Conservation (phyloP, 2,329 filamentous ascomycete genomes). For the Claviceps maximensis region DNA sequence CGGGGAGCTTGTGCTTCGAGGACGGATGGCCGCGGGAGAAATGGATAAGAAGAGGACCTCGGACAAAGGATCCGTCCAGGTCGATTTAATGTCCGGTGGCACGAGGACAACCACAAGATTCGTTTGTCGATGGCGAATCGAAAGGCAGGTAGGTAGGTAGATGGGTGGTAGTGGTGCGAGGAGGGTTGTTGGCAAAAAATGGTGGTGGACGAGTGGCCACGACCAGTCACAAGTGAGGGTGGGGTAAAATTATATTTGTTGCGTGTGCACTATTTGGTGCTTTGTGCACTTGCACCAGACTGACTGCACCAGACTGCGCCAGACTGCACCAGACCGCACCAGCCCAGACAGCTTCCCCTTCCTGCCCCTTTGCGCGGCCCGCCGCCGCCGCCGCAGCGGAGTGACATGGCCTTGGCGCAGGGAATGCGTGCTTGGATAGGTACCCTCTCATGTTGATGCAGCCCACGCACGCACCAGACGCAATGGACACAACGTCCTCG, state of each 20-base stretch:
- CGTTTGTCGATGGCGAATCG: not conserved
- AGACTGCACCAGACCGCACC: too few relatives aligned
- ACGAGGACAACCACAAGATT: not conserved
- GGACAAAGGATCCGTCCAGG: not conserved
- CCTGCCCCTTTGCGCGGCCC: too few relatives aligned
- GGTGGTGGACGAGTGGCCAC: not conserved
- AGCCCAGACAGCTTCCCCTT: too few relatives aligned
- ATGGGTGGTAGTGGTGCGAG: constrained; percentile 2
- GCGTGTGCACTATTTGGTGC: not conserved
- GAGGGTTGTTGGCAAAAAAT: constrained; percentile 2
- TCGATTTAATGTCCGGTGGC: not conserved
- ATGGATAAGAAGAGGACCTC: too few relatives aligned
- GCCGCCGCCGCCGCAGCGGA: too few relatives aligned
- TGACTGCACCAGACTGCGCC: too few relatives aligned
- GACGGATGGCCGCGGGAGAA: not conserved
- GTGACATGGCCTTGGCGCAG: not conserved
- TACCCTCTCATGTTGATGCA: not conserved
- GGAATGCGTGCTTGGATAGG: not conserved
- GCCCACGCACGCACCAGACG: not conserved
- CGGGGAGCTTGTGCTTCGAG: not conserved
- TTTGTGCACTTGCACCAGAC: constrained; percentile 1
- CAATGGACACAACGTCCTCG: too few relatives aligned
- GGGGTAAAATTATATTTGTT: constrained; percentile 8
- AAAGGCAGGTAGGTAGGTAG: not conserved
- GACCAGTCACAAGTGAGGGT: constrained; percentile 7